Evolutionary conservation across 805 yeast genomes (phyloP).

Genomic region (Candida peoriensis): DNA sequence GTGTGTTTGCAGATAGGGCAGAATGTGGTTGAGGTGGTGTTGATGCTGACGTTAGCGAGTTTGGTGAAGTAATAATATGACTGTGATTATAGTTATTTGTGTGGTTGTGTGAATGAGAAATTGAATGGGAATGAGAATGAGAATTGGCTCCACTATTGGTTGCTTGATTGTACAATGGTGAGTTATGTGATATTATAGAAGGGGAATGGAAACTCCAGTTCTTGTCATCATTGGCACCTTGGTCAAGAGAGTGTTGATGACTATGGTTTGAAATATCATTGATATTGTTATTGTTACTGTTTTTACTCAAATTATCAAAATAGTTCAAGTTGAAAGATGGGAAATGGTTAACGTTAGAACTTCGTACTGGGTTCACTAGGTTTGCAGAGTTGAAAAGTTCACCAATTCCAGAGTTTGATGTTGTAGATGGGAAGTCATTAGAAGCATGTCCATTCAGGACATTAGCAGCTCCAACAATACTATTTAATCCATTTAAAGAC

Average conservation of each 20-base stretch:
- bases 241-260: too few relatives aligned
- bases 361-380: conserved; percentile 2
- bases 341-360: conserved; percentile 15
- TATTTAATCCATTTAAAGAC: not conserved
- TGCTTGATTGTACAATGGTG: not conserved
- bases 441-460: conserved; percentile 9
- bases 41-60: conserved; percentile 1
- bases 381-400: conserved; percentile 2
- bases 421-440: too few relatives aligned
- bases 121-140: not conserved
- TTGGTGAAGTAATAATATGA: not conserved
- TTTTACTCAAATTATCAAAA: conserved; percentile 21
- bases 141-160: conserved; percentile 1
- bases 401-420: too few relatives aligned
- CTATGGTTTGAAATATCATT: conserved; percentile 1
- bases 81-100: not conserved
- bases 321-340: conserved; percentile 24
- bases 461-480: conserved; percentile 3
- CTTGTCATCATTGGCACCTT: not conserved
- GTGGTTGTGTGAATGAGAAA: conserved; percentile 1
- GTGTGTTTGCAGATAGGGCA: not conserved
- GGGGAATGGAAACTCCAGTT: conserved; percentile 1
- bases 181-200: not conserved
- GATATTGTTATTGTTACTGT: conserved; percentile 1
- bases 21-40: not conserved